Percentiles rank a stretch among this genome's conserved stretches.
Evolutionary conservation across 805 yeast genomes (phyloP).

Genomic region (Lipomyces spencermartinsiae): DNA sequence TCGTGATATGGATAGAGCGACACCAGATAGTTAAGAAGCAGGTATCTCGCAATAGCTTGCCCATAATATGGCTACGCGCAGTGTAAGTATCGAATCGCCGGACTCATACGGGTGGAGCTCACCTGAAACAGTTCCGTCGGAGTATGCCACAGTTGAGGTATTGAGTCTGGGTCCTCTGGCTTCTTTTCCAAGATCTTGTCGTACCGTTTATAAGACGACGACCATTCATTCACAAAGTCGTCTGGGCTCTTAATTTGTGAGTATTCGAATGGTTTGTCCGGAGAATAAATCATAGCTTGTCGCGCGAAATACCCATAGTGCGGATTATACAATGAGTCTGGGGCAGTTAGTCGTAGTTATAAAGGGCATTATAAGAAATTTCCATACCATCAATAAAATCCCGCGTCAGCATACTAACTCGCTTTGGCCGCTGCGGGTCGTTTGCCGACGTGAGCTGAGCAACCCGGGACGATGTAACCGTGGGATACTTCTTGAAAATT

Average conservation of each 20-base stretch:
- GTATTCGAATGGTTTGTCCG: slow-evolving; percentile 68
- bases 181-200: slow-evolving; percentile 41
- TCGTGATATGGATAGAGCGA: slow-evolving; percentile 73
- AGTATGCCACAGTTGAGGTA: slow-evolving; percentile 80
- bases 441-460: slow-evolving; percentile 35
- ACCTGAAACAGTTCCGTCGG: slow-evolving; percentile 76
- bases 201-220: slow-evolving; percentile 54
- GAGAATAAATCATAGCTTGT: slow-evolving; percentile 78
- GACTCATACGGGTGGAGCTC: neutral
- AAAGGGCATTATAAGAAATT: neutral
- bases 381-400: slow-evolving; percentile 69
- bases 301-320: slow-evolving; percentile 80
- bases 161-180: slow-evolving; percentile 24
- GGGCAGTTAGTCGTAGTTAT: too few relatives aligned
- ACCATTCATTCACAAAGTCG: slow-evolving; percentile 74
- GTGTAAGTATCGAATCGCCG: neutral
- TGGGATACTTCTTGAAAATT: slow-evolving; percentile 54
- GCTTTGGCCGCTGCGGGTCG: slow-evolving; percentile 58
- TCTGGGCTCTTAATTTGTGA: slow-evolving; percentile 64
- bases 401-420: slow-evolving; percentile 71
- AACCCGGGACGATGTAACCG: slow-evolving; percentile 50
- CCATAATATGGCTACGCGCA: slow-evolving; percentile 69
- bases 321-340: slow-evolving; percentile 79
- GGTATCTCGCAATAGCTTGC: slow-evolving; percentile 80
- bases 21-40: slow-evolving; percentile 71